Evolutionary conservation across 441 rosid species (phyloP).

Genomic region (Pelargonium australe): DNA sequence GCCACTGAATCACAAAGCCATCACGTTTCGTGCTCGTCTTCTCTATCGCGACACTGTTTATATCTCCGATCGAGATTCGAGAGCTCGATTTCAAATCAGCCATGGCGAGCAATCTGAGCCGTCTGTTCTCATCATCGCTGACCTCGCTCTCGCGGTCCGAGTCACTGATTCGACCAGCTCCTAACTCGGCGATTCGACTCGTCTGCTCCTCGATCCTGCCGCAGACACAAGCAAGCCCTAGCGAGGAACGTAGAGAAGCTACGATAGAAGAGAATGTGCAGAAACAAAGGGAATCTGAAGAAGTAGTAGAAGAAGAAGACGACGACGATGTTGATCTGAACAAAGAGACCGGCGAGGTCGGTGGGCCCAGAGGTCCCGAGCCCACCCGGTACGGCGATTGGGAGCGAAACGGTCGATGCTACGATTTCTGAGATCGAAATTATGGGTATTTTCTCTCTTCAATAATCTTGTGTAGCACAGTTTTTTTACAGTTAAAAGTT

Average conservation of each 20-base stretch:
- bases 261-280: background rate
- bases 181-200: background rate
- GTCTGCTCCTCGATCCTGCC: background rate
- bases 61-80: background rate
- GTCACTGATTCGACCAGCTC: background rate
- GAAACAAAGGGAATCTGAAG: conserved; percentile 6
- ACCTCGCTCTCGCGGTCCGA: background rate
- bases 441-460: background rate
- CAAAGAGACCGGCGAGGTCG: conserved; percentile 64
- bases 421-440: conserved; percentile 45
- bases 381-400: conserved; percentile 95
- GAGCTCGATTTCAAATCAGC: background rate
- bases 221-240: background rate
- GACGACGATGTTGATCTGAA: conserved; percentile 32
- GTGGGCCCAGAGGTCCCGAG: conserved; percentile 79
- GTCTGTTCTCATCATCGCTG: background rate
- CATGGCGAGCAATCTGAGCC: conserved; percentile 8
- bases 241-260: conserved; percentile 1
- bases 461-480: background rate
- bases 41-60: background rate
- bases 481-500: background rate
- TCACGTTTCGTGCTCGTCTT: background rate
- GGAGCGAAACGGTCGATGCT: conserved; percentile 87
- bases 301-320: conserved; percentile 12
- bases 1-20: background rate